phyloP scores from a whole-genome alignment of 345 rosid species.

The Eucalyptus albens region DNA sequence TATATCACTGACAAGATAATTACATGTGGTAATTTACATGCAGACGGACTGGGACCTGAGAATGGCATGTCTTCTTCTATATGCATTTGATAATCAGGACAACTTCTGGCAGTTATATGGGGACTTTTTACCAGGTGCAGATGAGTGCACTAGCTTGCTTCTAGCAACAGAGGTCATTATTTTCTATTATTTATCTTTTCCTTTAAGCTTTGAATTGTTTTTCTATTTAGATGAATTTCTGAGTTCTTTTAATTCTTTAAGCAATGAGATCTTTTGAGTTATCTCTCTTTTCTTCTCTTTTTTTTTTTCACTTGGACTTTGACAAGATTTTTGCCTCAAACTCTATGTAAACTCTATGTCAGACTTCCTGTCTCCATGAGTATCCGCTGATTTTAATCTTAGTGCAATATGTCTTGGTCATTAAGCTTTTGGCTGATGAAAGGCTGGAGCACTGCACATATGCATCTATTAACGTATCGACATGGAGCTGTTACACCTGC shows the following conservation, averaged over 20 bases:
- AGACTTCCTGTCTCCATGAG: not conserved
- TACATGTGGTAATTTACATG: not conserved
- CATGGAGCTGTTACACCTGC: not conserved
- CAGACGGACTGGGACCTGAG: slow-evolving; percentile 98
- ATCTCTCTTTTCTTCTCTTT: not conserved
- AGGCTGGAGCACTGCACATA: not conserved
- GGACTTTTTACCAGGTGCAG: slow-evolving; percentile 76
- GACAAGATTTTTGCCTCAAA: not conserved
- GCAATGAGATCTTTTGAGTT: not conserved
- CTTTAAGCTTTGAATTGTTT: not conserved
- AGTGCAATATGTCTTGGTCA: not conserved
- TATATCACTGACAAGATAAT: not conserved
- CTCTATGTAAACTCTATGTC: not conserved
- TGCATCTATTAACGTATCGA: not conserved
- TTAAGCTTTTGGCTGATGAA: not conserved
- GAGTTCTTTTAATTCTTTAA: not conserved
- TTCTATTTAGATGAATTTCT: not conserved
- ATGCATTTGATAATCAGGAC: slow-evolving; percentile 60
- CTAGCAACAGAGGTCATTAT: slow-evolving; percentile 74
- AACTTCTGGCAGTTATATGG: slow-evolving; percentile 90
- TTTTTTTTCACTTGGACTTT: not conserved
- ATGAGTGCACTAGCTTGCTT: slow-evolving; percentile 88
- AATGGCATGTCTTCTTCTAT: slow-evolving; percentile 82
- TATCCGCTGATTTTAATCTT: not conserved
- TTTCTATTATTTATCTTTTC: not conserved